Conservation (phyloP, 2,329 filamentous ascomycete species). For the Monilinia fructicola region DNA sequence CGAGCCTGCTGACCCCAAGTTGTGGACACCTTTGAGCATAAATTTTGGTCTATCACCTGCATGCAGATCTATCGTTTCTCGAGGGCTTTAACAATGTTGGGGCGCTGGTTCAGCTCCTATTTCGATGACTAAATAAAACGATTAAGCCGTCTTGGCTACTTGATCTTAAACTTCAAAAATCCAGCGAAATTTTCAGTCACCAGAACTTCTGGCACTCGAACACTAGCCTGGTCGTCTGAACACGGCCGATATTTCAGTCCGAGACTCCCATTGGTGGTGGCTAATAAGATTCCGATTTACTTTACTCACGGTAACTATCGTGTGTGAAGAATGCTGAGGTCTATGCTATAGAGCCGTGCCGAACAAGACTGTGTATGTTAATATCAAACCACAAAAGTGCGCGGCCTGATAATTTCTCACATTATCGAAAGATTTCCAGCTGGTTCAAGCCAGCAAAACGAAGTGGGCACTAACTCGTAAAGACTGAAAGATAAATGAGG, state of each 20-base stretch:
- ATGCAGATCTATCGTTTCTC: neutral
- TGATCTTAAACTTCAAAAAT: neutral
- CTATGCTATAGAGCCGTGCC: neutral
- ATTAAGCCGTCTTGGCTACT: neutral
- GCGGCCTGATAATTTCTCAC: neutral
- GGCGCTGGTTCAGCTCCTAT: neutral
- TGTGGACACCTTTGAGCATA: neutral
- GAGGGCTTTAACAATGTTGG: neutral
- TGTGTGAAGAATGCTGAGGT: too few relatives aligned
- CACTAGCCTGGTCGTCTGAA: neutral
- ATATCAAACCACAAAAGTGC: neutral
- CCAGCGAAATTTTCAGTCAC: neutral
- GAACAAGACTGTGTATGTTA: neutral
- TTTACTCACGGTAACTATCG: neutral
- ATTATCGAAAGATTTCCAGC: neutral
- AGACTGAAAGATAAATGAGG: too few relatives aligned
- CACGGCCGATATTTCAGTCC: neutral
- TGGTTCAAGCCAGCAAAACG: neutral
- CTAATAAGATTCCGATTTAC: neutral
- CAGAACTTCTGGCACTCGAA: too few relatives aligned
- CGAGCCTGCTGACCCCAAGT: neutral
- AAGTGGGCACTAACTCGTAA: neutral
- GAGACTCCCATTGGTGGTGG: neutral
- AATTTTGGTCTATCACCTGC: neutral
- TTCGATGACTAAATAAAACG: neutral